phyloP scores from a whole-genome alignment of 2,329 filamentous ascomycete species.

The Metarhizium album region DNA sequence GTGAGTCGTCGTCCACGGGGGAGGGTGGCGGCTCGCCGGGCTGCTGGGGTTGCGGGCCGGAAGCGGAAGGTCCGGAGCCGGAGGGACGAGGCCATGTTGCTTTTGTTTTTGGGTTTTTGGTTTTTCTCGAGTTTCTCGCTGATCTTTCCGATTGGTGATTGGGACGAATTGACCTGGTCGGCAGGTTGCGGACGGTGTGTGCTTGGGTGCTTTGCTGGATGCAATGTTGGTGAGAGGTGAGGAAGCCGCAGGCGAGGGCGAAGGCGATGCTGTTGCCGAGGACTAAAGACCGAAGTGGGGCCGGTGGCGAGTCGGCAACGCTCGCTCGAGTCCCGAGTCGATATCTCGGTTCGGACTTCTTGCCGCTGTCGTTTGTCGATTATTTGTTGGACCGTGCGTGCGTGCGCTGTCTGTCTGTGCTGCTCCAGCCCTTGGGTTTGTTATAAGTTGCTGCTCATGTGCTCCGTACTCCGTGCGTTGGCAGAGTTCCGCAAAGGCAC shows the following conservation, averaged over 20 bases:
- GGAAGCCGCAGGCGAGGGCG: background rate
- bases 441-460: too few species aligned
- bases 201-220: background rate
- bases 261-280: background rate
- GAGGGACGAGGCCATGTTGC: slow-evolving; percentile 9
- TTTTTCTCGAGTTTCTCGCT: background rate
- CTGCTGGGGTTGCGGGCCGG: slow-evolving; percentile 8
- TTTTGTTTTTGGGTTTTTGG: background rate
- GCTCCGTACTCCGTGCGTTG: background rate
- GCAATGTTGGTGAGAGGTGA: background rate
- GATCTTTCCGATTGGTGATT: too few species aligned
- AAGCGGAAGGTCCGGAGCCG: too few species aligned
- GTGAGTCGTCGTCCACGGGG: background rate
- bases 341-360: background rate
- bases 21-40: background rate
- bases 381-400: too few species aligned
- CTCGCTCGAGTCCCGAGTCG: too few species aligned
- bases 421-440: background rate
- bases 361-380: too few species aligned
- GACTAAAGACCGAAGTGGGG: background rate
- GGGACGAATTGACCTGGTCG: background rate
- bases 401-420: too few species aligned
- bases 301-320: background rate
- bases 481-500: background rate
- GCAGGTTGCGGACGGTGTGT: background rate